Conservation (phyloP, 345 rosid species). For the Brassica nigra region DNA sequence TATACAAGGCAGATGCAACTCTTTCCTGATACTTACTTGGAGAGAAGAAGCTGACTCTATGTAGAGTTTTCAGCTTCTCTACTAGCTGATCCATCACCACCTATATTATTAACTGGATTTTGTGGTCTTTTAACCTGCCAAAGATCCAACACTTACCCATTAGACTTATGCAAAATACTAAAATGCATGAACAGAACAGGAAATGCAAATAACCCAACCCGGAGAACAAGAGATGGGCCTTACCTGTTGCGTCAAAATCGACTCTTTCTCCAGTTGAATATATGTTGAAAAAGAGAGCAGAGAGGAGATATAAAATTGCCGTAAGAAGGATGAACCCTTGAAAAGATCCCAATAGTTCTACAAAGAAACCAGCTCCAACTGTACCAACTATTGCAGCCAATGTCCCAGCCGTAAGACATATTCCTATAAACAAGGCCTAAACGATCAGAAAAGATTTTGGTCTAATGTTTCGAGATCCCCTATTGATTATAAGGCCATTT, state of each 20-base stretch:
- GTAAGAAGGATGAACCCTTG: slow-evolving; percentile 87
- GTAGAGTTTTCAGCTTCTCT: slow-evolving; percentile 13
- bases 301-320: slow-evolving; percentile 60
- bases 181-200: background rate
- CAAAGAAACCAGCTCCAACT: slow-evolving; percentile 93
- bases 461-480: background rate
- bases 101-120: background rate
- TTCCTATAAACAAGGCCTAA: slow-evolving; percentile 52
- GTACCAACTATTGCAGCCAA: slow-evolving; percentile 92
- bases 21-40: slow-evolving; percentile 29
- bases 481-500: background rate
- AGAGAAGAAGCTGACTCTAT: background rate
- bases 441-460: background rate
- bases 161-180: background rate
- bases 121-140: slow-evolving; percentile 29
- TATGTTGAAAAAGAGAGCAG: slow-evolving; percentile 71
- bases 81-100: slow-evolving; percentile 16
- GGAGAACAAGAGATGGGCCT: slow-evolving; percentile 14
- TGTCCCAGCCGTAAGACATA: slow-evolving; percentile 85
- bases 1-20: slow-evolving; percentile 23
- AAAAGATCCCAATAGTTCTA: slow-evolving; percentile 85
- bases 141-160: background rate
- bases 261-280: slow-evolving; percentile 88
- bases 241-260: slow-evolving; percentile 62
- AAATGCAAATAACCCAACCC: slow-evolving; percentile 2